Base-by-base conservation (phyloP, 108 stramenopile genomes). In the Aureococcus anophagefferens region DNA sequence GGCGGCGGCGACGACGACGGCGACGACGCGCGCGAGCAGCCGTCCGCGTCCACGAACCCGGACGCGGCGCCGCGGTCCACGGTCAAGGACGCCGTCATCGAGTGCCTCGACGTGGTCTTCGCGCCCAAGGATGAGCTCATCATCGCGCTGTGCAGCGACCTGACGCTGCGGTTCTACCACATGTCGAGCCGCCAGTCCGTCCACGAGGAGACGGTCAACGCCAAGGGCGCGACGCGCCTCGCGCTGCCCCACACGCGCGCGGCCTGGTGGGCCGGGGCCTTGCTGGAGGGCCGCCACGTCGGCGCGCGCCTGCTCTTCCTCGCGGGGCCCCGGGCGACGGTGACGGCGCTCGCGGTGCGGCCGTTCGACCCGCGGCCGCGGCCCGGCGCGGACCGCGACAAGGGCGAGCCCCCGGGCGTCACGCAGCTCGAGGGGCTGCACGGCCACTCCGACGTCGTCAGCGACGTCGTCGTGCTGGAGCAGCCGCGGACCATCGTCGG, bases 381-480 rank as follows among this genome's bases (percentile, higher is more conserved):
- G 37, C 37, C 37, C 37, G 25, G 25, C 7, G 1, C 25, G 17
- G 25, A 59, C 25, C 25, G 21, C 17, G 51, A 16, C 25, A 1
- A 25, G 25, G 3, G 1, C 17, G 25, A 25, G 51, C 51, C 51
- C 51, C 37, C 37, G 37, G 1, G 21, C 51, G 3, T 59, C 51
- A 11, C 51, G 21, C 17, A 1, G 3, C 14, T 59, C 1, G 7
- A 3, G 51, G 1, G 21, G 3, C 32, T 64, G 30, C 7, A 21
- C 14, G 64, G 33, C 7, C 70, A 63, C 66, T 67, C 71, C 7
- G 77, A 78, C 46, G 76, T 33, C 34, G 70, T 72, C 25, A 70
- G 65, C 32, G 77, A 76, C 46, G 30, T 76, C 66, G 34, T 72
- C 21, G 76, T 65, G 29, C 35, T 78, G 25, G 72, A 76, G 33